phyloP scores from a whole-genome alignment of 1,139 yeast genomes.

The Kurtzmaniella quercitrusa region DNA sequence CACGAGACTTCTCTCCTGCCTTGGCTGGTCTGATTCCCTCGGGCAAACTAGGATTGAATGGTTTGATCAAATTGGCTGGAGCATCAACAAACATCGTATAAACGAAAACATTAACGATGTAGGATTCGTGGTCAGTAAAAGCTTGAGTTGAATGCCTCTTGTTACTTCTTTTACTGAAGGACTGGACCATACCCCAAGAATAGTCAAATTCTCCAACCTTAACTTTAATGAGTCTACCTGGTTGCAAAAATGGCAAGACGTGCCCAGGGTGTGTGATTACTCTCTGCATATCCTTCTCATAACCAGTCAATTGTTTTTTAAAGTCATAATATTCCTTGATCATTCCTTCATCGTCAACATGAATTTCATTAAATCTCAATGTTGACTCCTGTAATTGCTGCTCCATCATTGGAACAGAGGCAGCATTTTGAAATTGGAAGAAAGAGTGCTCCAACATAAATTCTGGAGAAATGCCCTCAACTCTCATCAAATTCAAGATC shows the following conservation, averaged over 20 bases:
- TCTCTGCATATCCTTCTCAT: constrained; percentile 74
- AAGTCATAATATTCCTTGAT: constrained; percentile 82
- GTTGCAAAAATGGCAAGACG: constrained; percentile 75
- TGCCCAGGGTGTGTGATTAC: constrained; percentile 93
- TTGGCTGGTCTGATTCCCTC: constrained; percentile 85
- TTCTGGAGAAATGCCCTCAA: constrained; percentile 97
- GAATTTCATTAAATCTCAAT: constrained; percentile 42
- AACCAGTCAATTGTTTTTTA: constrained; percentile 63
- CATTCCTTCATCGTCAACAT: constrained; percentile 68
- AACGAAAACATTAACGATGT: constrained; percentile 80
- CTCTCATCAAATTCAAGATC: constrained; percentile 93
- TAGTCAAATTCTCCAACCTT: constrained; percentile 59
- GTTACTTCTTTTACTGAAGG: constrained; percentile 64
- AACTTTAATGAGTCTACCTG: constrained; percentile 81
- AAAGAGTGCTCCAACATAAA: constrained; percentile 94
- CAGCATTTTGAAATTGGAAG: constrained; percentile 90
- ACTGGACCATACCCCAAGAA: constrained; percentile 93
- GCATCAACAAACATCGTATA: constrained; percentile 75
- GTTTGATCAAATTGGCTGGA: constrained; percentile 67
- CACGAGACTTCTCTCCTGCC: constrained; percentile 65
- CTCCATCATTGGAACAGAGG: constrained; percentile 84
- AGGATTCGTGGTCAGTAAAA: constrained; percentile 79
- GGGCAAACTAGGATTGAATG: constrained; percentile 71
- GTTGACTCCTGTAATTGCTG: constrained; percentile 53
- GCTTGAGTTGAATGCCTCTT: constrained; percentile 52